Conservation (phyloP, 352 stramenopile genomes). For the Pythium folliculosum region DNA sequence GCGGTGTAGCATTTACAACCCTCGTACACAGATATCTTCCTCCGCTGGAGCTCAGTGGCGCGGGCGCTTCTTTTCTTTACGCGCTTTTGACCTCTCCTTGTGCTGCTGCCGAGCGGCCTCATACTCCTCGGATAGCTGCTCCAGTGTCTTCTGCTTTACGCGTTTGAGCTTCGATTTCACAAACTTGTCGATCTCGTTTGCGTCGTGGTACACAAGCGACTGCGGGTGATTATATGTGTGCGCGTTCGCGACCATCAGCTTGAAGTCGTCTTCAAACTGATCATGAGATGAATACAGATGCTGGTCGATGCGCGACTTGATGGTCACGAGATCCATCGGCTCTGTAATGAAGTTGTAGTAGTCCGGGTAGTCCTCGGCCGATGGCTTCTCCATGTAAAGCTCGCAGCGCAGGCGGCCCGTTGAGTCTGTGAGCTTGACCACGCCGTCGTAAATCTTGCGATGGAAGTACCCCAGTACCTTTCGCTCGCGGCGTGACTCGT, state of each 20-base stretch:
- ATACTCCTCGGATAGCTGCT: conserved; percentile 64
- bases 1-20: neutral
- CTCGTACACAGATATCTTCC: too few species aligned
- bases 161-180: conserved; percentile 80
- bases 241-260: conserved; percentile 86
- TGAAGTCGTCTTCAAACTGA: conserved; percentile 79
- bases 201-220: conserved; percentile 82
- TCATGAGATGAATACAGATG: conserved; percentile 66
- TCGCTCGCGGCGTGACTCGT: conserved; percentile 48
- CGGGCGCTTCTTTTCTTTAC: conserved; percentile 79
- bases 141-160: conserved; percentile 57
- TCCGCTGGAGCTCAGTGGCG: conserved; percentile 26
- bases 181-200: conserved; percentile 85
- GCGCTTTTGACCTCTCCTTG: conserved; percentile 69
- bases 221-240: conserved; percentile 86
- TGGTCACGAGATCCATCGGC: conserved; percentile 88
- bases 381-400: conserved; percentile 82
- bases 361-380: conserved; percentile 80
- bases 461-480: conserved; percentile 84
- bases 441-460: conserved; percentile 83
- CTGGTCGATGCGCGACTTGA: conserved; percentile 76
- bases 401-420: conserved; percentile 68
- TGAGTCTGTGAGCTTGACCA: conserved; percentile 74
- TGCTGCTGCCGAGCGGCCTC: conserved; percentile 81
- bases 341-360: conserved; percentile 89